A percentile compares a stretch with the other conserved stretches of the same genome.
These are phyloP conservation scores for Quercus tomentella DNA, from an alignment of 331 rosid species.

Conservation along the genomic window DNA sequence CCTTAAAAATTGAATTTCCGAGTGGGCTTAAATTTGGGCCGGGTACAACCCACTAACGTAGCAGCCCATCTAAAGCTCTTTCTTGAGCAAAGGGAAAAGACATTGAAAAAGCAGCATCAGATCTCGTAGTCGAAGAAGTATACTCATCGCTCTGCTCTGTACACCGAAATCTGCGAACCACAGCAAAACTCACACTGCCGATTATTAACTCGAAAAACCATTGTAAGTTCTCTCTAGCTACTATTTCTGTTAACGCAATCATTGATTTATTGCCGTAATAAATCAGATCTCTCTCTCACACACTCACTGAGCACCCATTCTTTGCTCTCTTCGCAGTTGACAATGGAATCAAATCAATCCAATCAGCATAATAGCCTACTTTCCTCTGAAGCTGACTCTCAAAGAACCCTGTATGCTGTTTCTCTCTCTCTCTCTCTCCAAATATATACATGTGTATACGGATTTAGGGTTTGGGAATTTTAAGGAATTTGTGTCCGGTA, in stretches of 20 bases:
- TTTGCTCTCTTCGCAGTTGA: conserved; percentile 4
- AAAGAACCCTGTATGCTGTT: conserved; percentile 57
- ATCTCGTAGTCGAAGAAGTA: not conserved
- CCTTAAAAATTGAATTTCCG: not conserved
- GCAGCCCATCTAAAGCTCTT: not conserved
- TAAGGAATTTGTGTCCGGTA: not conserved
- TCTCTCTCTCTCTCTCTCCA: not conserved
- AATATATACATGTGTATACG: not conserved
- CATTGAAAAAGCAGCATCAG: not conserved
- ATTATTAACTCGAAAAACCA: not conserved
- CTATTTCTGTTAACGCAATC: not conserved
- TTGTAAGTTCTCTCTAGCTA: not conserved
- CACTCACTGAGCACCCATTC: not conserved
- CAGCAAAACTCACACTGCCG: not conserved
- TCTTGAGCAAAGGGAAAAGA: conserved; percentile 35
- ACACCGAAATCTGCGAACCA: too few relatives aligned
- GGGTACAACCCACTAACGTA: not conserved
- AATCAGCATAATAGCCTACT: conserved; percentile 7
- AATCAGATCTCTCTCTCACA: too few relatives aligned
- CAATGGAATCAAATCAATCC: conserved; percentile 28
- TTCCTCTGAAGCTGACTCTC: conserved; percentile 34
- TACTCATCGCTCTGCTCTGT: too few relatives aligned
- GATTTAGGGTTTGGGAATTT: not conserved
- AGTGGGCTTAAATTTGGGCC: not conserved
- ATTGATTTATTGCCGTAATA: not conserved